Base-by-base conservation (phyloP, 2,329 filamentous ascomycete species). In the Hirsutella rhossiliensis region DNA sequence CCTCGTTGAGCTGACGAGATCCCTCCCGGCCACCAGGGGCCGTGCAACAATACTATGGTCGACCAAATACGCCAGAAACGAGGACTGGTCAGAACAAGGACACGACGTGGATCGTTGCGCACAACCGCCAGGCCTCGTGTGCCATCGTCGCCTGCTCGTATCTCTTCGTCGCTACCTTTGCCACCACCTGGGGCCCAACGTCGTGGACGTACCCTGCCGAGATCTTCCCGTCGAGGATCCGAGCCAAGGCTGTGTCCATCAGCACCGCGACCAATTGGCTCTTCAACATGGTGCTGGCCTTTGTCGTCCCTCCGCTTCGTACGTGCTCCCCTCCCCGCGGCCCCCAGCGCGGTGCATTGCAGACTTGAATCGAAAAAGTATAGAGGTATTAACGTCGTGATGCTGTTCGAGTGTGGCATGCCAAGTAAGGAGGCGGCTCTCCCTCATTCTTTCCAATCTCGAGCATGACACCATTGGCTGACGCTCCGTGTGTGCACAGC, bases 81-180 rank as follows among this genome's bases (percentile, higher is more conserved):
- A 49, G 55, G 23, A 68, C 61, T 29, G 56, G 64, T 1, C 47
- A 55, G 17, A 69, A 71, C 50, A 57, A 60, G 17, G 64, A 71
- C 41, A 72, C 79, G 30, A 73, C 72, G n/a, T 81, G 76, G 76
- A 63, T 77, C 18, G 66, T 81, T 30, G 55, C 66, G 36, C 58
- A 69, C 45, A 71, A 75, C 50, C 62, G 67, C 3, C 56, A 69
- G 0, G 69, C 74, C 1, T 79, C 79, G 3, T 75, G 75, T 41
- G 82, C 71, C 15, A 73, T 88, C 6, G 51, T 83, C 45, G 73
- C 77, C 2, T 77, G 72, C 50, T 80, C 76, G 0, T 84, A 81
- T 52, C 71, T 75, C 31, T 75, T 80, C 46, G 73, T 80, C 8
- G 73, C 74, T 2, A 59, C 60, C 0, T 63, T 61, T 47, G 59